Evolutionary conservation across 139 green algal genomes (phyloP), one percentile per base, ranked within the genome.

Genomic region (Ostreobium quekettii): DNA sequence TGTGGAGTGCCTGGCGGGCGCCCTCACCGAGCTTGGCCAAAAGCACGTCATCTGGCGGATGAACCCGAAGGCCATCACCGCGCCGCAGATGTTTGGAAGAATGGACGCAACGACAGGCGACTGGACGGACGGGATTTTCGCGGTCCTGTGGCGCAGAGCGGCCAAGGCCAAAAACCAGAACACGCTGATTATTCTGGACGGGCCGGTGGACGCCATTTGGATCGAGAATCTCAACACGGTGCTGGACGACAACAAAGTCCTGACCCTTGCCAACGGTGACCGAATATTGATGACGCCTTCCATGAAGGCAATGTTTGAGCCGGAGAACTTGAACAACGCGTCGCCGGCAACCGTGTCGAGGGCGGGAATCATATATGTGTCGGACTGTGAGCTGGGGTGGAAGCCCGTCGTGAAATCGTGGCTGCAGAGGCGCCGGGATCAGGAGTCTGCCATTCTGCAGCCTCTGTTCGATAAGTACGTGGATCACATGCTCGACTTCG

Each of bases 141-240:
- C 89, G 0, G 86, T 95, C 65, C 84, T 97, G 48, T 97, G 91
- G 91, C 79, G 92, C 36, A 86, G 87, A 48, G 87, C 91, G 48
- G 85, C 86, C 63, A 89, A 92, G 79, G 85, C 78, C 75, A 95
- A 93, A 81, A 89, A 88, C 77, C 85, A 95, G 71, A 89, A 92
- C 82, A 96, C 90, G 2, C 95, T 87, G 90, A 96, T 97, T 57
- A 88, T 97, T 64, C 87, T 97, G 39, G 92, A 97, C 70, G 92
- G 92, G 1, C 91, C 91, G 8, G 89, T 97, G 49, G 92, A 97
- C 59, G 91, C 92, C 46, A 93, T 97, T 71, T 97, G 92, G 92
- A 97, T 97, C 73, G 92, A 97, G 80, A 97, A 96, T 76, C 80
- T 97, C 39, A 97, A 97, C 82, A 96, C 92, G 3, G 92, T 97